Evolutionary conservation across 1,284 basidiomycete genomes (phyloP), one percentile per base, ranked within the genome.

Genomic region (Apiotrichum laibachii): DNA sequence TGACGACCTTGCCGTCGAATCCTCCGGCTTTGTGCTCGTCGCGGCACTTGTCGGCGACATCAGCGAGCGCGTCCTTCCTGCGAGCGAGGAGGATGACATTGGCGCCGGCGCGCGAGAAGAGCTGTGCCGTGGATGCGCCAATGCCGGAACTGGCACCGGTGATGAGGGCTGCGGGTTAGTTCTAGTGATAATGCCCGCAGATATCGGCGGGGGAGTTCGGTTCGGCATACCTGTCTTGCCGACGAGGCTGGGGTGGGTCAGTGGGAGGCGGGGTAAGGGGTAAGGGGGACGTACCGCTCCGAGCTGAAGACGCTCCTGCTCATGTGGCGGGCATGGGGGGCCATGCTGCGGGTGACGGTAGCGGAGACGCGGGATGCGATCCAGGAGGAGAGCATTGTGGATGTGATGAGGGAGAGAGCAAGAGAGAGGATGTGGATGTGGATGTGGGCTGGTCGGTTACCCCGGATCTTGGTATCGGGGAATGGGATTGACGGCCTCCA

Each of bases 111-210:
- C 67, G 68, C 21, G 72, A 67, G 60, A 75, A 77, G 12, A 77
- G 70, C 43, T 63, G 43, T 13, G 75, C 73, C 0, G 75, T 76
- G 2, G 73, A 64, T 1, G 75, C 75, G 8, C 75, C 75, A 50
- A 77, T 77, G 39, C 75, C 75, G 18, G 69, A 70, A 11, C 70
- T 72, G 1, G 75, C 72, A 11, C 75, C 75, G 34, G 73, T 76
- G 53, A 77, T 71, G 34, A 77, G 72, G 39, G 65, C 75, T 75
- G 49, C 13, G 37, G 37, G 37, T 37, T 10, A 19, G 34, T 9
- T 52, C 63, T 21, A 63, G 60, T 40, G 3, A 12, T 22, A 9
- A 11, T 4, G 13, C 15, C 16, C 44, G 33, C 21, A 3, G 47
- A 15, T 42, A 12, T 26, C 43, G 19, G 18, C 13, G 31, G 47